Conservation (phyloP, 768 basidiomycete species). For the Agaricus sinodeliciosus region DNA sequence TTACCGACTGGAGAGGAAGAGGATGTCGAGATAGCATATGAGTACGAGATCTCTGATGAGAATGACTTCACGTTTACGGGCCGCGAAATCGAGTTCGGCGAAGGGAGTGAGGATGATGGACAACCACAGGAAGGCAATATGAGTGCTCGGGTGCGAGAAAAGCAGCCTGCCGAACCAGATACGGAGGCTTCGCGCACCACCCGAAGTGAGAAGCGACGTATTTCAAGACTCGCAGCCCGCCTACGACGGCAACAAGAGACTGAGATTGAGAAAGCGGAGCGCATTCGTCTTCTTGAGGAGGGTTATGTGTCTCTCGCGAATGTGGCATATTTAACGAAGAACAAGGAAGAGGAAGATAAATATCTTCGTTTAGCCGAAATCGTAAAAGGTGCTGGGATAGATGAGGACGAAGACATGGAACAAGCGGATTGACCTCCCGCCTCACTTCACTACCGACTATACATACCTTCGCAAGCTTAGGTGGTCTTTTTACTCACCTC, state of each 20-base stretch:
- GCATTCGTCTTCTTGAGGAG: constrained; percentile 2
- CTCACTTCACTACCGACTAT: too few relatives aligned
- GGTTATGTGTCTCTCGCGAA: constrained; percentile 7
- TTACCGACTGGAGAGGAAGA: constrained; percentile 5
- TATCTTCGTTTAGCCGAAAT: constrained; percentile 4
- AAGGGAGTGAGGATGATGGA: constrained; percentile 5
- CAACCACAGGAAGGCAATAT: not conserved
- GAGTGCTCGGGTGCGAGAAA: constrained; percentile 7
- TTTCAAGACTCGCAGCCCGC: not conserved
- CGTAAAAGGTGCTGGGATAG: not conserved
- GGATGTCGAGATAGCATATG: not conserved
- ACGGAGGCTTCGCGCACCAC: not conserved
- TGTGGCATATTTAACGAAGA: constrained; percentile 5
- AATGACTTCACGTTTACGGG: too few relatives aligned
- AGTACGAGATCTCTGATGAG: too few relatives aligned
- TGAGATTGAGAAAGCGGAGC: constrained; percentile 2
- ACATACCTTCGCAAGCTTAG: not conserved
- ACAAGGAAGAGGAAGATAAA: constrained; percentile 4
- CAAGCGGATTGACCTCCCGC: not conserved
- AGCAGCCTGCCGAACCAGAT: not conserved
- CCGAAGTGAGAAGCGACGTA: not conserved
- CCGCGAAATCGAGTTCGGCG: not conserved
- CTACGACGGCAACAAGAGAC: constrained; percentile 1
- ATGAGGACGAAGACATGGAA: constrained; percentile 6
- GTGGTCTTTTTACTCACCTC: not conserved